Percentiles rank a stretch among this genome's conserved stretches.
Evolutionary conservation across 164 flowering plant genomes (phyloP).

Genomic region (Vitis rotundifolia): DNA sequence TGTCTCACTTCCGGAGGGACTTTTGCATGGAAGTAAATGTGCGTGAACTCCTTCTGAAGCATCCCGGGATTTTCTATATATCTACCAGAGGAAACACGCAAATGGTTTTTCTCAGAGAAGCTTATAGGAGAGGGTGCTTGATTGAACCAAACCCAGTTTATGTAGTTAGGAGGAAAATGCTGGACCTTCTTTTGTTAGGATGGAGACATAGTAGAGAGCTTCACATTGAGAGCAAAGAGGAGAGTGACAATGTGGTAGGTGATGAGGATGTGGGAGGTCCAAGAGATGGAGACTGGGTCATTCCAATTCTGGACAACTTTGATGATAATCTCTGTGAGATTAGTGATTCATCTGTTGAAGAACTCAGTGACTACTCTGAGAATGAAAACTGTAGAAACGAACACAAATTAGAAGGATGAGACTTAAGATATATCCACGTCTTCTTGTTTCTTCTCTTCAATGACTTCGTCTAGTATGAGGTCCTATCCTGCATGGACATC

Average conservation of each 20-base stretch:
- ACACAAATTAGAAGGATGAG: too few species aligned
- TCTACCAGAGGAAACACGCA: constrained; percentile 68
- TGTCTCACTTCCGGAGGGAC: constrained; percentile 75
- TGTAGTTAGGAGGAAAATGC: constrained; percentile 70
- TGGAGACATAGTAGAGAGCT: constrained; percentile 40
- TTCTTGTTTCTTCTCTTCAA: too few species aligned
- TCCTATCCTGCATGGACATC: too few species aligned
- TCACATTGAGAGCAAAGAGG: constrained; percentile 20
- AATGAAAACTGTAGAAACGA: too few species aligned
- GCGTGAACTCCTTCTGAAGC: constrained; percentile 81
- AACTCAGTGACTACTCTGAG: too few species aligned
- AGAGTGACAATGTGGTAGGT: constrained; percentile 1
- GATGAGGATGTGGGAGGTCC: constrained; percentile 16
- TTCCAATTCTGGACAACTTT: constrained; percentile 45
- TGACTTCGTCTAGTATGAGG: too few species aligned
- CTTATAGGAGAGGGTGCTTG: constrained; percentile 66
- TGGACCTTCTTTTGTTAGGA: constrained; percentile 68
- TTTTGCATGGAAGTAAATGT: constrained; percentile 69
- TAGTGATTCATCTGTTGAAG: too few species aligned
- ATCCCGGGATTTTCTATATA: constrained; percentile 86
- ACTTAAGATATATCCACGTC: too few species aligned
- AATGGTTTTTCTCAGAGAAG: constrained; percentile 80
- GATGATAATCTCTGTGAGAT: constrained; percentile 2
- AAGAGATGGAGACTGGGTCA: constrained; percentile 55
- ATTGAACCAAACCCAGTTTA: constrained; percentile 59